A percentile compares a stretch with the other conserved stretches of the same genome.
Evolutionary conservation across 768 basidiomycete species (phyloP).

Genomic region (Tremella fuciformis): DNA sequence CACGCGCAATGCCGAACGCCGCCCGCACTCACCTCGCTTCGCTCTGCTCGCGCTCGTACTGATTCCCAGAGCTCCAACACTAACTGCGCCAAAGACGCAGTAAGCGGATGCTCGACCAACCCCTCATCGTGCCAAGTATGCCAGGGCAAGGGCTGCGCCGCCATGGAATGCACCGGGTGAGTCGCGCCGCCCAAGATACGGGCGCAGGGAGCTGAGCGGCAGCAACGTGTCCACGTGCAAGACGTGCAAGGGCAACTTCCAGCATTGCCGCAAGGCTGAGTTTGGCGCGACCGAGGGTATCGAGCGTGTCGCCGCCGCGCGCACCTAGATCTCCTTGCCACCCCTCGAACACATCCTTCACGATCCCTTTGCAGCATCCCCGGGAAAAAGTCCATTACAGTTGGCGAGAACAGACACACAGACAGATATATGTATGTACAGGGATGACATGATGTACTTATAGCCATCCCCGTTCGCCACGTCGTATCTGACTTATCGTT

Average conservation of each 20-base stretch:
- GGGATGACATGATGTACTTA: too few relatives aligned
- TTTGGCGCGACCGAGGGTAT: conserved; percentile 37
- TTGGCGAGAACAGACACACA: too few relatives aligned
- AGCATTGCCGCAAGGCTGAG: conserved; percentile 38
- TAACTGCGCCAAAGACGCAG: conserved; percentile 40
- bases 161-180: conserved; percentile 43
- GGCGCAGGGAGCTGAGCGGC: background rate
- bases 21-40: background rate
- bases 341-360: too few relatives aligned
- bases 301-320: conserved; percentile 18
- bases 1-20: background rate
- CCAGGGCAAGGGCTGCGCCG: conserved; percentile 39
- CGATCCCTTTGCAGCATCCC: too few relatives aligned
- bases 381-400: too few relatives aligned
- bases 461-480: too few relatives aligned
- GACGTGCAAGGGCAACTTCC: conserved; percentile 39
- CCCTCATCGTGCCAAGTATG: conserved; percentile 36
- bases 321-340: too few relatives aligned
- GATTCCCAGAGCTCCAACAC: conserved; percentile 10
- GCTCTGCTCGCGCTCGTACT: conserved; percentile 3
- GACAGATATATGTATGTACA: too few relatives aligned
- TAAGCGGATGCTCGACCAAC: conserved; percentile 41
- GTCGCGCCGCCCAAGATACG: conserved; percentile 15
- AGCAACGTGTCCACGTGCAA: conserved; percentile 39
- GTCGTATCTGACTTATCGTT: too few relatives aligned